phyloP scores from a whole-genome alignment of 2,329 filamentous ascomycete genomes.

The Aspergillus sp. region DNA sequence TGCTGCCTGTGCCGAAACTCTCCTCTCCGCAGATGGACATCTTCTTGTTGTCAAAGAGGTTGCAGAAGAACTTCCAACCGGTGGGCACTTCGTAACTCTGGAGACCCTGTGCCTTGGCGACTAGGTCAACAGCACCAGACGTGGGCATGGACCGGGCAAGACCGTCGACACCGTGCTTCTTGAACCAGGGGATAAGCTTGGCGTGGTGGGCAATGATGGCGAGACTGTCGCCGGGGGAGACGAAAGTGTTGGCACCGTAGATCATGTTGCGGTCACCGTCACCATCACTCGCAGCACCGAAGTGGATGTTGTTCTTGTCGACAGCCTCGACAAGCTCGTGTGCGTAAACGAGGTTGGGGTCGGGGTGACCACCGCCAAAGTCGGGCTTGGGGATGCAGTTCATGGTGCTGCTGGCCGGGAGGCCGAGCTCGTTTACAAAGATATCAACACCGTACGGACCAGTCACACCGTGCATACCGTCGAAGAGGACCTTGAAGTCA shows the following conservation, averaged over 20 bases:
- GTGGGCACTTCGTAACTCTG: conserved; percentile 96
- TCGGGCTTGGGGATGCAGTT: conserved; percentile 92
- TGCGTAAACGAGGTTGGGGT: conserved; percentile 96
- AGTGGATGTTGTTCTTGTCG: conserved; percentile 87
- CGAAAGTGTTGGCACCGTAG: conserved; percentile 93
- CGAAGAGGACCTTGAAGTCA: conserved; percentile 96
- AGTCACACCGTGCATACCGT: conserved; percentile 90
- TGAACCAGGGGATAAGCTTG: conserved; percentile 95
- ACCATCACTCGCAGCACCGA: conserved; percentile 93
- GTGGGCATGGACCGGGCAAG: conserved; percentile 98
- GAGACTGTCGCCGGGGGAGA: conserved; percentile 94
- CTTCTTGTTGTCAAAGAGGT: conserved; percentile 90
- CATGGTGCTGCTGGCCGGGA: conserved; percentile 74
- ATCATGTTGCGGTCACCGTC: conserved; percentile 99
- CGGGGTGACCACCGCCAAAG: conserved; percentile 95
- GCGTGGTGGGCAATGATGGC: conserved; percentile 98
- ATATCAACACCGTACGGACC: conserved; percentile 93
- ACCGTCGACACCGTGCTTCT: conserved; percentile 93
- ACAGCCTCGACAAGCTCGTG: conserved; percentile 92
- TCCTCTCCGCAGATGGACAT: conserved; percentile 98
- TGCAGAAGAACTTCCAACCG: conserved; percentile 99
- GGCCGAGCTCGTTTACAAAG: conserved; percentile 89
- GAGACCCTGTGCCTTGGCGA: conserved; percentile 90
- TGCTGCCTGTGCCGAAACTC: conserved; percentile 95
- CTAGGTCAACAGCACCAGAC: conserved; percentile 89